These are phyloP conservation scores for Mycocentrospora acerina DNA, from an alignment of 2,329 filamentous ascomycete species.

Conservation along the genomic window DNA sequence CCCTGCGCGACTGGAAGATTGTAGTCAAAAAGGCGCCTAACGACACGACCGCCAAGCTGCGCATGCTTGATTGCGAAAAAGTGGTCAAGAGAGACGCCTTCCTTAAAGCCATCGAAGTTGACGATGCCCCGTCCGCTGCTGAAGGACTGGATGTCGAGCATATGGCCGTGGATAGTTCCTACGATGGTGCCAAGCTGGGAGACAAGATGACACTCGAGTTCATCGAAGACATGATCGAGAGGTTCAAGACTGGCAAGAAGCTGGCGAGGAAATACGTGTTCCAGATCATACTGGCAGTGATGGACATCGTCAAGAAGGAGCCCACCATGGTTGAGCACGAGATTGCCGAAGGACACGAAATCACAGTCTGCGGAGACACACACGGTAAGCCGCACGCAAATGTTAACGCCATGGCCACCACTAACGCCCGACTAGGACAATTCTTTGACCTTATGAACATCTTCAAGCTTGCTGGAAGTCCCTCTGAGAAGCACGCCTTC, in stretches of 20 bases:
- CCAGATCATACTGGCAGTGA: slow-evolving; percentile 89
- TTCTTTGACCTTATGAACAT: slow-evolving; percentile 97
- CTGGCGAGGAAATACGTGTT: slow-evolving; percentile 96
- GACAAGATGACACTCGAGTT: slow-evolving; percentile 94
- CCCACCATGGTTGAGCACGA: slow-evolving; percentile 95
- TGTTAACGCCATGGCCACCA: background rate
- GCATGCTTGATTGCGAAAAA: slow-evolving; percentile 91
- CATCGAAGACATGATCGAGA: slow-evolving; percentile 93
- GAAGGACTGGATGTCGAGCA: slow-evolving; percentile 86
- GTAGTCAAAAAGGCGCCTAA: slow-evolving; percentile 83
- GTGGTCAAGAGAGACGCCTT: slow-evolving; percentile 90
- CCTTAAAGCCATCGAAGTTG: slow-evolving; percentile 89
- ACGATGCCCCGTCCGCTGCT: slow-evolving; percentile 87
- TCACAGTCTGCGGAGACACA: slow-evolving; percentile 97
- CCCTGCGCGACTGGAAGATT: slow-evolving; percentile 86
- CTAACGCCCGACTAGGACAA: slow-evolving; percentile 65
- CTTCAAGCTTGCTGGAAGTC: slow-evolving; percentile 86
- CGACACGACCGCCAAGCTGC: slow-evolving; percentile 89
- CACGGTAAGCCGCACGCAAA: slow-evolving; percentile 64
- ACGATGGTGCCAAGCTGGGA: slow-evolving; percentile 79
- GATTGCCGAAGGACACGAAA: slow-evolving; percentile 71
- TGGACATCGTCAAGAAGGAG: slow-evolving; percentile 87
- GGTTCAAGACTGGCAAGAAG: slow-evolving; percentile 88
- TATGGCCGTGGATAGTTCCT: slow-evolving; percentile 78
- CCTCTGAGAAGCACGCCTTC: slow-evolving; percentile 84